Conservation (phyloP, 2,329 filamentous ascomycete species). For the Colletotrichum zoysiae region DNA sequence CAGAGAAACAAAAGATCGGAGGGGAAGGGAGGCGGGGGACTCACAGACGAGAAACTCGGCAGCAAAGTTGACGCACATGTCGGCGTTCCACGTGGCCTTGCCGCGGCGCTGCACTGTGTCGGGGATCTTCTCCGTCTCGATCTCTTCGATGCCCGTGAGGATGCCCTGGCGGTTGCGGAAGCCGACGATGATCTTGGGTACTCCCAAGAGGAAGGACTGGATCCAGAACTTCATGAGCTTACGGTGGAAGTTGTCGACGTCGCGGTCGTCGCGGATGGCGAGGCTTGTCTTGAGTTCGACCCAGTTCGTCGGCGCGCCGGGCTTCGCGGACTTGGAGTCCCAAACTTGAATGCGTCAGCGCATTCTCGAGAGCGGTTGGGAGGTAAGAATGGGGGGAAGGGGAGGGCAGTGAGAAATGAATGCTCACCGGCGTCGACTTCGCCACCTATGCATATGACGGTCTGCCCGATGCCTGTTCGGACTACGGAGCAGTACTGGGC, state of each 20-base stretch:
- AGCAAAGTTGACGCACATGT: slow-evolving; percentile 93
- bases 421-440: slow-evolving; percentile 88
- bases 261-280: slow-evolving; percentile 75
- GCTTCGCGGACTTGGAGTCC: slow-evolving; percentile 80
- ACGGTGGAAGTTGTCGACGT: slow-evolving; percentile 82
- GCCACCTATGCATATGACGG: slow-evolving; percentile 83
- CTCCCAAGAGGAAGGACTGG: slow-evolving; percentile 93
- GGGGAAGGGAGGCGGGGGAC: slow-evolving; percentile 47
- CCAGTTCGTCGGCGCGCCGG: slow-evolving; percentile 83
- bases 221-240: slow-evolving; percentile 98
- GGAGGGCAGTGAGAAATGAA: slow-evolving; percentile 9
- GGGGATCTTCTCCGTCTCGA: slow-evolving; percentile 84
- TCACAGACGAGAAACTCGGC: slow-evolving; percentile 81
- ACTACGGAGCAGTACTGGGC: slow-evolving; percentile 97
- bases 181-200: slow-evolving; percentile 91
- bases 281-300: slow-evolving; percentile 94
- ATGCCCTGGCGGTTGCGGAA: slow-evolving; percentile 82
- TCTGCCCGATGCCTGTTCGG: slow-evolving; percentile 84
- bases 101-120: slow-evolving; percentile 76
- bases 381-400: background rate
- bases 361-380: background rate
- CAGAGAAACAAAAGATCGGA: too few relatives aligned
- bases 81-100: slow-evolving; percentile 85
- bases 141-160: slow-evolving; percentile 79
- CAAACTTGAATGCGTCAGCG: slow-evolving; percentile 66